These are phyloP conservation scores for Vaccinium darrowii DNA, from an alignment of 148 eudicot species.

Conservation along the genomic window DNA sequence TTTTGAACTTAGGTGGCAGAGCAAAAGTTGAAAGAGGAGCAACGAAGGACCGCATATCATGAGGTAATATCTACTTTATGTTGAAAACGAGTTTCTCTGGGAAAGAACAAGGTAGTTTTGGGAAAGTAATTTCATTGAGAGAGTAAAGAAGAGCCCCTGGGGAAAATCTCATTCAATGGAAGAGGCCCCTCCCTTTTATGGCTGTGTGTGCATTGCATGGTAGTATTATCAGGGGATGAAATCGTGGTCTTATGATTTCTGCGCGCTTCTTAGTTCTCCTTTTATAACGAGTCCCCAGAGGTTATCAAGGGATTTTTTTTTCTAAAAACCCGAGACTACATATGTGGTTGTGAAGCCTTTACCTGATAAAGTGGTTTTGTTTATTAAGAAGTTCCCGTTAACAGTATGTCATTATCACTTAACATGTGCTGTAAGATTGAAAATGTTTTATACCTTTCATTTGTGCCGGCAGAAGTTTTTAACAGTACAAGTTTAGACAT, in stretches of 20 bases:
- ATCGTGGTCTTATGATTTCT: neutral
- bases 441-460: neutral
- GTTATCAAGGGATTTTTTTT: neutral
- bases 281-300: neutral
- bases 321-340: neutral
- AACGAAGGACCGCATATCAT: conserved; percentile 35
- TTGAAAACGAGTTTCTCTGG: conserved; percentile 2
- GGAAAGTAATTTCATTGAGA: neutral
- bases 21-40: conserved; percentile 67
- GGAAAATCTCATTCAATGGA: neutral
- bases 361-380: neutral
- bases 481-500: neutral
- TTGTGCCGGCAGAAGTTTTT: neutral
- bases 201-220: neutral
- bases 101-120: neutral
- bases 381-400: neutral
- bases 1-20: conserved; percentile 63
- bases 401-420: neutral
- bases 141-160: neutral
- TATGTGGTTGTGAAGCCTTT: neutral
- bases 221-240: neutral
- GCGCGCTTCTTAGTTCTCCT: neutral
- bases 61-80: conserved; percentile 42
- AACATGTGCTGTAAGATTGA: neutral
- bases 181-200: neutral